These are phyloP conservation scores for Sugiyamaella japonica DNA, from an alignment of 1,139 yeast genomes.

Conservation along the genomic window DNA sequence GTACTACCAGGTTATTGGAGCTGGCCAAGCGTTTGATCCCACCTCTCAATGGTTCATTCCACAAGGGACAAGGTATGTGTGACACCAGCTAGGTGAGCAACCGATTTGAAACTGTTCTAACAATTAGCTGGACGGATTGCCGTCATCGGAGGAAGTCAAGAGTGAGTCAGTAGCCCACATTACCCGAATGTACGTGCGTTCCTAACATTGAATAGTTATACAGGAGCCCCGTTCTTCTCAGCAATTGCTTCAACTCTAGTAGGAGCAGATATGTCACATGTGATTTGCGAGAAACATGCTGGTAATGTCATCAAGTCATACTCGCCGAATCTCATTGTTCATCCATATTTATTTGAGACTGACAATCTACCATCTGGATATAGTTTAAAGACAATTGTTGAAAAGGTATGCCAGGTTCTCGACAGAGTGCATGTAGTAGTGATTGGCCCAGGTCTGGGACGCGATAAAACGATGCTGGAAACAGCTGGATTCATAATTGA, in stretches of 20 bases:
- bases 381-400: constrained; percentile 43
- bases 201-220: constrained; percentile 48
- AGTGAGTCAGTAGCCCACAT: constrained; percentile 41
- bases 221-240: constrained; percentile 95
- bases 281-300: constrained; percentile 77
- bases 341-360: constrained; percentile 63
- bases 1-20: constrained; percentile 24
- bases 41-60: constrained; percentile 68
- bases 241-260: constrained; percentile 79
- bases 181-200: background rate
- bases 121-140: constrained; percentile 69
- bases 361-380: constrained; percentile 12
- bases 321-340: constrained; percentile 94
- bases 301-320: constrained; percentile 81
- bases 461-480: constrained; percentile 68
- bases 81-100: background rate
- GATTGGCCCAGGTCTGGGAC: constrained; percentile 92
- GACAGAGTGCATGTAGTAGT: constrained; percentile 76
- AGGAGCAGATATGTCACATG: constrained; percentile 88
- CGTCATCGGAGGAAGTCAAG: constrained; percentile 92
- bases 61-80: constrained; percentile 74
- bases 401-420: constrained; percentile 56
- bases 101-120: background rate
- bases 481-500: constrained; percentile 59
- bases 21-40: constrained; percentile 61